Base-by-base conservation (phyloP, 1,284 basidiomycete genomes). In the Melampsora americana region DNA sequence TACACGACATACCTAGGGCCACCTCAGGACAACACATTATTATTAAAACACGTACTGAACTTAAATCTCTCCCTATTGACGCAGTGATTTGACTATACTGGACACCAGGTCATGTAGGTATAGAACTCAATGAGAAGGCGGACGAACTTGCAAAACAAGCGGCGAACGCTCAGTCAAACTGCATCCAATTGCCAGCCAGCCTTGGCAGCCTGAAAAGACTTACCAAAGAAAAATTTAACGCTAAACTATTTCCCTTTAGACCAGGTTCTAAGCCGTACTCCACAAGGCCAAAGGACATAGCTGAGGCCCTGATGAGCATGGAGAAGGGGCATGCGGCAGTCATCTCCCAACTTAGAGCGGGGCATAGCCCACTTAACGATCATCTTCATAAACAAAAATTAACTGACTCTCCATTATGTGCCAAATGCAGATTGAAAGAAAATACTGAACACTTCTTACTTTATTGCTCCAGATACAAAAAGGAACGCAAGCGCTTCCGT, bases 351-450 rank as follows among this genome's bases (percentile, higher is more conserved):
- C 59, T 59, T 20, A 18, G 23, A 14, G 23, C 68, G 9, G 32
- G 68, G 0, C 30, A 69, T 26, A 53, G 46, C 23, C 62, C 50
- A 5, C 68, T 60, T 2, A 69, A 69, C 5, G 6, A 39, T 48
- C 50, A 60, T 39, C 18, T 59, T 14, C 20, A 20, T 35, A 28
- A 5, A 1, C 53, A 23, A 16, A 30, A 60, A 12, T 26, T 14
- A 5, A 14, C 6, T 6, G 0, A 18, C 28, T 20, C 48, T 16
- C 53, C 46, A 5, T 11, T 32, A 6, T 69, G 68, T 32, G 46
- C 48, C 16, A 9, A 14, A 1, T 69, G 68, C 35, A 50, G 53
- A 9, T 2, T 18, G n/a, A 56, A 32, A 56, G 68, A 69, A n/a
- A 2, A 48, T 48, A 48, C 46, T 14, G n/a, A 48, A 48, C 46